Evolutionary conservation across 371 early-diverging fungal genomes (phyloP).

Genomic region (Mucor lusitanicus): DNA sequence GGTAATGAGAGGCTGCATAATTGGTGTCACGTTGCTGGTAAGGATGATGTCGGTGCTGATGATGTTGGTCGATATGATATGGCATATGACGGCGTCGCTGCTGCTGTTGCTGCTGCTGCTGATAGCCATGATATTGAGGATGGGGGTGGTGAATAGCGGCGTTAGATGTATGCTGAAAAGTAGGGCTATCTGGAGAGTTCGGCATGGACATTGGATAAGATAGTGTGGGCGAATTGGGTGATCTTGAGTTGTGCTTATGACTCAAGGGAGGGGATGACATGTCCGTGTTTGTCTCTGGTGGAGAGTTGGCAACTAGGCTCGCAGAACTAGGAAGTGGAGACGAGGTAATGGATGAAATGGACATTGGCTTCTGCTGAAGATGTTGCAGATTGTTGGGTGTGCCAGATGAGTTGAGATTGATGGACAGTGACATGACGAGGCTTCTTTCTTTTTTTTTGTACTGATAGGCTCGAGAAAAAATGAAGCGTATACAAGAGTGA

Average conservation of each 20-base stretch:
- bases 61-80: neutral
- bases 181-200: neutral
- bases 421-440: slow-evolving; percentile 6
- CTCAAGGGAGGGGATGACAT: slow-evolving; percentile 9
- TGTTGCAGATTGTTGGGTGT: neutral
- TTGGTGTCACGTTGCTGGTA: neutral
- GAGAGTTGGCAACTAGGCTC: neutral
- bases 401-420: neutral
- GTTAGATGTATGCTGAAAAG: neutral
- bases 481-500: neutral
- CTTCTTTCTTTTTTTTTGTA: neutral
- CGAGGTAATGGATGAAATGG: slow-evolving; percentile 44
- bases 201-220: neutral
- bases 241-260: neutral
- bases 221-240: neutral
- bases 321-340: slow-evolving; percentile 10
- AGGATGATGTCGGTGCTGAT: neutral
- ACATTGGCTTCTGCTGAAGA: slow-evolving; percentile 33
- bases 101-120: neutral
- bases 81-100: neutral
- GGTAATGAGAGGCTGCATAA: neutral
- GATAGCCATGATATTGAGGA: neutral
- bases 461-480: neutral
- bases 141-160: neutral
- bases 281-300: neutral